A percentile compares a stretch with the other conserved stretches of the same genome.
Evolutionary conservation across 331 rosid genomes (phyloP).

Genomic region (Pyrus hybrid): DNA sequence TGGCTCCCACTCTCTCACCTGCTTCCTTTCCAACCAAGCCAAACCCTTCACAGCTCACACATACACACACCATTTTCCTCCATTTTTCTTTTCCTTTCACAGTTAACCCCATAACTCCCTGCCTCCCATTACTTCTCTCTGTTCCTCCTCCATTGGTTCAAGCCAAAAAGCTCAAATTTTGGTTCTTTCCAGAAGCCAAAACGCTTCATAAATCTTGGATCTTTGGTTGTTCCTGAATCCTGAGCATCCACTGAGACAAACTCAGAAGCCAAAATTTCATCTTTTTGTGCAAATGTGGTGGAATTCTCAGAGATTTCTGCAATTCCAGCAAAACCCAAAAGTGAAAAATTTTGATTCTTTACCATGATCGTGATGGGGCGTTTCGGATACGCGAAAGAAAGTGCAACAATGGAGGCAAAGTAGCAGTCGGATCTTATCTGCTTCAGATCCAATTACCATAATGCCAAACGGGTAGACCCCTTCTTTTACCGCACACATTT

Average conservation of each 20-base stretch:
- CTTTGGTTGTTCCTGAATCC: background rate
- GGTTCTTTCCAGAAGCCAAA: constrained; percentile 17
- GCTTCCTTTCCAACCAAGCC: constrained; percentile 69
- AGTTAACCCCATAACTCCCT: constrained; percentile 23
- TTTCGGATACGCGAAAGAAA: constrained; percentile 9
- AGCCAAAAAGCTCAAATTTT: constrained; percentile 29
- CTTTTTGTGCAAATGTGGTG: constrained; percentile 15
- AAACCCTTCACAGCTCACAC: background rate
- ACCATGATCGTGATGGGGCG: constrained; percentile 24
- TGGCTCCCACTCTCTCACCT: constrained; percentile 40
- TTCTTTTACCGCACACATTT: constrained; percentile 7
- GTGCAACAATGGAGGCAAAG: constrained; percentile 17
- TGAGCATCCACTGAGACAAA: background rate
- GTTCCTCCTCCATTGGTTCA: constrained; percentile 24
- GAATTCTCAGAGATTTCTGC: constrained; percentile 11
- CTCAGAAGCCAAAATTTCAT: constrained; percentile 6
- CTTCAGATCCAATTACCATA: constrained; percentile 27
- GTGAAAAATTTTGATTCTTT: constrained; percentile 31
- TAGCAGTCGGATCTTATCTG: constrained; percentile 32
- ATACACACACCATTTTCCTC: constrained; percentile 38
- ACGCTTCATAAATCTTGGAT: background rate
- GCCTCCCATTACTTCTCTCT: constrained; percentile 31
- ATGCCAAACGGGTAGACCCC: constrained; percentile 60
- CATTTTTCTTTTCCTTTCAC: constrained; percentile 5
- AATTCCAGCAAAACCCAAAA: constrained; percentile 16